Conservation (phyloP, 1,139 yeast species). For the Tardiomyces digboiensis region DNA sequence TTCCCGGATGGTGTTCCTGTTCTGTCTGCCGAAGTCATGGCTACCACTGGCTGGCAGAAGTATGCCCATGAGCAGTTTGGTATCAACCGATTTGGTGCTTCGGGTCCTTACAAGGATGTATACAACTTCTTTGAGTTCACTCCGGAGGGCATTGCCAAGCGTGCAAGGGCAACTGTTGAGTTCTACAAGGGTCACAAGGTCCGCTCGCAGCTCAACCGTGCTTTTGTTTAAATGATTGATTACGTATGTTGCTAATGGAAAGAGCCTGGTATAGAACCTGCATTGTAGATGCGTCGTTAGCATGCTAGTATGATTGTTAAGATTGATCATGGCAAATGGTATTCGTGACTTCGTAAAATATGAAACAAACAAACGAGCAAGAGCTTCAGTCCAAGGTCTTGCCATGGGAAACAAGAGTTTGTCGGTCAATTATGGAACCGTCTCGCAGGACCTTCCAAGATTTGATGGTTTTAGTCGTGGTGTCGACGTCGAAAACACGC, state of each 20-base stretch:
- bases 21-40: slow-evolving; percentile 88
- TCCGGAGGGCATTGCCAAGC: slow-evolving; percentile 84
- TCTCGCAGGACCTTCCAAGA: slow-evolving; percentile 43
- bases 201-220: slow-evolving; percentile 70
- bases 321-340: too few species aligned
- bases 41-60: slow-evolving; percentile 89
- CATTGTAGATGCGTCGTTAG: too few species aligned
- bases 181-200: slow-evolving; percentile 75
- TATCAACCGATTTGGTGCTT: slow-evolving; percentile 93
- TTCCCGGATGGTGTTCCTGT: slow-evolving; percentile 95
- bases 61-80: slow-evolving; percentile 98
- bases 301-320: too few species aligned
- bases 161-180: slow-evolving; percentile 70
- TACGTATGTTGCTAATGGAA: neutral
- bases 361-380: neutral
- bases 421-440: neutral
- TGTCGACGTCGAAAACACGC: slow-evolving; percentile 59
- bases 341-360: too few species aligned
- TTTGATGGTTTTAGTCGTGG: slow-evolving; percentile 39
- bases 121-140: slow-evolving; percentile 87
- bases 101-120: slow-evolving; percentile 82
- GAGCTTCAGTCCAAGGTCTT: neutral
- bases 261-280: too few species aligned
- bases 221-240: slow-evolving; percentile 34
- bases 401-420: neutral